Percentiles rank a stretch among this genome's conserved stretches.
Evolutionary conservation across 768 basidiomycete species (phyloP).

Genomic region (Pleurotus salmoneostramineus): DNA sequence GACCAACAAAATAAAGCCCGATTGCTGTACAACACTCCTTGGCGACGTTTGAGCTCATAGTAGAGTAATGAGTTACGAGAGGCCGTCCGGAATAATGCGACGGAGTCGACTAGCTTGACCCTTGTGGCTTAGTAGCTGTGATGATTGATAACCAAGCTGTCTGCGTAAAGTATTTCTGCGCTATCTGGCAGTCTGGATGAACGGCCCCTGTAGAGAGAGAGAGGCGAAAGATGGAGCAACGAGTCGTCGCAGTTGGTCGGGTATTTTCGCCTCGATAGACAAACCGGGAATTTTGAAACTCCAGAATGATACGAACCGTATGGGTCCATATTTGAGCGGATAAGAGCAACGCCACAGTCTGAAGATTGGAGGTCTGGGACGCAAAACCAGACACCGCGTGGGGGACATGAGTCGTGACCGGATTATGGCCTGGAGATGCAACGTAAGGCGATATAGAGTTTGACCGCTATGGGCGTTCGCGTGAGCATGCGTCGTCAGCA

Average conservation of each 20-base stretch:
- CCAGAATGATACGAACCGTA: background rate
- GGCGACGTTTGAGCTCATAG: background rate
- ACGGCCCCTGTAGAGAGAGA: background rate
- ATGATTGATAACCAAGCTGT: background rate
- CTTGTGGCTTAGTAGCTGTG: constrained; percentile 1
- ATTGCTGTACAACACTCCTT: background rate
- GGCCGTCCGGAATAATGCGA: background rate
- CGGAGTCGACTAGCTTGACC: background rate
- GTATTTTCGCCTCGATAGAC: background rate
- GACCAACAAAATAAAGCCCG: background rate
- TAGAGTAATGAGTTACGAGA: background rate
- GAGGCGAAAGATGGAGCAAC: background rate
- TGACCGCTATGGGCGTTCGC: background rate
- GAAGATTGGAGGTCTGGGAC: background rate
- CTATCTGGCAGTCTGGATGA: background rate
- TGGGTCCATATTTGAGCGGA: constrained; percentile 8
- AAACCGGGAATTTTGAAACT: background rate
- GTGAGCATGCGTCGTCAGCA: background rate
- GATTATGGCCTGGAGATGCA: background rate
- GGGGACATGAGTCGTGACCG: background rate
- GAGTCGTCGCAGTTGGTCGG: background rate
- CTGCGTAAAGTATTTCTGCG: background rate
- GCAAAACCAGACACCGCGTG: background rate
- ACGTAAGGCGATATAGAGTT: background rate
- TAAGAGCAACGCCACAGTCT: background rate